phyloP scores from a whole-genome alignment of 140 eudicot genomes.

The Senecio squalidus region DNA sequence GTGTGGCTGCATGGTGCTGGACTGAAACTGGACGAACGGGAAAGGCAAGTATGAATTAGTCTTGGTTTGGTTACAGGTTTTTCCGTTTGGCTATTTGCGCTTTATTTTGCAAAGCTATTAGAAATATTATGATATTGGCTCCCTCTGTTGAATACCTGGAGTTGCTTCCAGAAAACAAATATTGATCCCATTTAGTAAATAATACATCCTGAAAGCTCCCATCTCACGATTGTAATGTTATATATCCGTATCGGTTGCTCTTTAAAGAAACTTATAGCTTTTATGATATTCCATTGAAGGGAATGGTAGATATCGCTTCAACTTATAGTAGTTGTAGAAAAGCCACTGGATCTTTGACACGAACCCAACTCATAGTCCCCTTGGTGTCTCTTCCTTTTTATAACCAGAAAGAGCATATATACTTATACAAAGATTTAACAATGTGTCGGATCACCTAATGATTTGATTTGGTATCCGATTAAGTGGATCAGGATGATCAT shows the following conservation, averaged over 20 bases:
- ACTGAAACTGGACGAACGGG: slow-evolving; percentile 88
- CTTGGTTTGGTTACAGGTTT: slow-evolving; percentile 7
- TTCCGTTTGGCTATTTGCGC: neutral
- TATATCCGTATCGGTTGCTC: neutral
- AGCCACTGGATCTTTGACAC: neutral
- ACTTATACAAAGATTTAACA: neutral
- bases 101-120: neutral
- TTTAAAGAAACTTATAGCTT: too few relatives aligned
- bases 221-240: neutral
- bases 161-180: neutral
- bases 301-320: too few relatives aligned
- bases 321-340: too few relatives aligned
- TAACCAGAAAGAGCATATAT: neutral
- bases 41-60: slow-evolving; percentile 57
- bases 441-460: neutral
- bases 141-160: neutral
- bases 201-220: neutral
- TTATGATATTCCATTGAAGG: too few relatives aligned
- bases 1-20: slow-evolving; percentile 96
- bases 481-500: neutral
- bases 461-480: neutral
- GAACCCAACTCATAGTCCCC: neutral
- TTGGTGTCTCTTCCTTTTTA: neutral
- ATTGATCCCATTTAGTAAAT: neutral
- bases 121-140: slow-evolving; percentile 12